phyloP scores from a whole-genome alignment of 345 rosid species.

The Populus simonii region DNA sequence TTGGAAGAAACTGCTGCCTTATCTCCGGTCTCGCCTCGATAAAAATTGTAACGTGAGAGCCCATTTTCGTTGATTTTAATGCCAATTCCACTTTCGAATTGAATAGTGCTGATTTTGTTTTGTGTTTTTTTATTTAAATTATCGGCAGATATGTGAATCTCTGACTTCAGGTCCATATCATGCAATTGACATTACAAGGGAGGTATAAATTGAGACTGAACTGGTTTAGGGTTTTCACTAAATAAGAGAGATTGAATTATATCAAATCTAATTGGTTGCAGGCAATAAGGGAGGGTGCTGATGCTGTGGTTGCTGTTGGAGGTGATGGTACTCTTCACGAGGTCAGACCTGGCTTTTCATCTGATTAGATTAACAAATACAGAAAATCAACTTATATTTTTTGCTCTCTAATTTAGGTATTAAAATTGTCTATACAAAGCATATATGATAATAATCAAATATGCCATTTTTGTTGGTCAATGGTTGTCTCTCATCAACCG shows the following conservation, averaged over 20 bases:
- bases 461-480: background rate
- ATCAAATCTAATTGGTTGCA: constrained; percentile 21
- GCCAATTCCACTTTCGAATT: background rate
- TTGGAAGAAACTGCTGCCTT: constrained; percentile 89
- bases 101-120: background rate
- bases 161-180: constrained; percentile 90
- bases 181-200: constrained; percentile 91
- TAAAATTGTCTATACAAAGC: no score
- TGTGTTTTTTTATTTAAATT: background rate
- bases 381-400: no score
- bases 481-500: background rate
- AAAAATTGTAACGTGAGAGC: constrained; percentile 67
- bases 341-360: constrained; percentile 36
- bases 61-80: background rate
- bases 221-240: constrained; percentile 8
- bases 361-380: background rate
- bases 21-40: constrained; percentile 71
- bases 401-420: no score
- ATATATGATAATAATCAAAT: no score
- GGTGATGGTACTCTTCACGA: constrained; percentile 99
- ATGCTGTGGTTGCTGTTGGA: constrained; percentile 98
- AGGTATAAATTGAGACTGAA: constrained; percentile 46
- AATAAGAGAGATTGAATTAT: background rate
- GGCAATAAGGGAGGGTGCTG: constrained; percentile 92
- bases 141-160: constrained; percentile 62